Evolutionary conservation across 2,329 filamentous ascomycete species (phyloP), one percentile per base, ranked within the genome.

Genomic region (Colletotrichum sp.): DNA sequence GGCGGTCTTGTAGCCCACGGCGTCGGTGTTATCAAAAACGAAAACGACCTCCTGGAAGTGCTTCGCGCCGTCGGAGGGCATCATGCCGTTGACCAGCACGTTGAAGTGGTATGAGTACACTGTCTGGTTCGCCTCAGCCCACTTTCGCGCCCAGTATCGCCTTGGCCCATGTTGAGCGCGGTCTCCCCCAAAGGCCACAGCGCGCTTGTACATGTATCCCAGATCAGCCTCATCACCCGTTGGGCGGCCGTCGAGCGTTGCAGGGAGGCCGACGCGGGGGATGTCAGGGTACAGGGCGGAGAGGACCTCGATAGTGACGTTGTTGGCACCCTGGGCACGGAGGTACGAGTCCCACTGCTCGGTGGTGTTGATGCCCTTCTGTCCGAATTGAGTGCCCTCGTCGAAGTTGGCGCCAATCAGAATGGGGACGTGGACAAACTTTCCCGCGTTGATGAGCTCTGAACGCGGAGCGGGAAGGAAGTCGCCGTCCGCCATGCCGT

Each of bases 341-440:
- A 90, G 82, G 66, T 83, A 84, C 24, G 81, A 80, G 60, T 85
- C 82, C 79, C 93, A 90, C 66, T 92, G 86, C 18, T 84, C 86
- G 13, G 86, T 89, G 2, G 88, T 91, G 80, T 92, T 89, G 76
- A 93, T 88, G 18, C 88, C 89, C 7, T 76, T 81, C 13, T 87
- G 86, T 1, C 86, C 89, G 79, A 93, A 93, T 2, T 85, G 84
- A 1, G 89, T 89, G 52, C 85, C 93, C 81, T 95, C 93, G 78
- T 95, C 93, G 2, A 89, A 89, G 81, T 94, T 94, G 43, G 89
- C 89, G 8, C 93, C 93, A 39, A 89, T 85, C 8, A 95, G 86
- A 55, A 94, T 88, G 2, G 92, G 92, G 0, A 94, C 91, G 68
- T 91, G 87, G 72, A 93, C 89, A 77, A 94, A 94, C 21, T 88